Evolutionary conservation across 129 eudicot genomes (phyloP), one percentile per base, ranked within the genome.

Genomic region (Helichrysum umbraculigerum): DNA sequence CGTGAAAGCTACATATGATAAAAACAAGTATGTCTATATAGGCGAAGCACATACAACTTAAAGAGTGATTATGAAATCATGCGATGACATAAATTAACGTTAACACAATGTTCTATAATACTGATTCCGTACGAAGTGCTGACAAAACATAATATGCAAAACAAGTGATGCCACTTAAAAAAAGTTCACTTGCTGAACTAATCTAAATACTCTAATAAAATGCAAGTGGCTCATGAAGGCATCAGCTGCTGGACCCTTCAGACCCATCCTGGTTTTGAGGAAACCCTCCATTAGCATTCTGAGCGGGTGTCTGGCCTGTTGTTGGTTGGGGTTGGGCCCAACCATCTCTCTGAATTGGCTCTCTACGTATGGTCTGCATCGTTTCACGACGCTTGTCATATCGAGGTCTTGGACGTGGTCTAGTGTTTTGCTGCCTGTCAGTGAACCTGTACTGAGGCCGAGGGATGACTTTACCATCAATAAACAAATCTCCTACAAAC

Each of bases 321-420:
- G 78, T 42, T 34, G 87, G 82, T 61, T 63, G 87, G 30, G 81
- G 62, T 15, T 66, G 82, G 68, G 73, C 68, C 83, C 82, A 79
- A 12, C 73, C 64, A 3, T 61, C 74, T 76, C 84, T 72, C 70
- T 78, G 82, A 63, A 66, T 52, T 7, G 94, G 90, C 59, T 74
- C 88, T 82, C 93, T 84, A n/a, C 88, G 81, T 63, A 82, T 84
- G 21, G 80, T 84, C 82, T 88, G 96, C 91, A 92, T 85, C 15
- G 89, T 86, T 77, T 90, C 92, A 25, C 97, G 87, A 52, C 97
- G 96, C 80, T 88, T 91, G 69, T 94, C 98, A 78, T 88, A 85
- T 33, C 96, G 81, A 0, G 92, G 90, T 11, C 97, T 90, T 42
- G 96, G 84, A 77, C 97, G 89, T 12, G 77, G 82, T 61, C 96